Percentiles rank a stretch among this genome's conserved stretches.
These are phyloP conservation scores for Hypomyces perniciosus DNA, from an alignment of 2,329 filamentous ascomycete genomes.

Conservation along the genomic window DNA sequence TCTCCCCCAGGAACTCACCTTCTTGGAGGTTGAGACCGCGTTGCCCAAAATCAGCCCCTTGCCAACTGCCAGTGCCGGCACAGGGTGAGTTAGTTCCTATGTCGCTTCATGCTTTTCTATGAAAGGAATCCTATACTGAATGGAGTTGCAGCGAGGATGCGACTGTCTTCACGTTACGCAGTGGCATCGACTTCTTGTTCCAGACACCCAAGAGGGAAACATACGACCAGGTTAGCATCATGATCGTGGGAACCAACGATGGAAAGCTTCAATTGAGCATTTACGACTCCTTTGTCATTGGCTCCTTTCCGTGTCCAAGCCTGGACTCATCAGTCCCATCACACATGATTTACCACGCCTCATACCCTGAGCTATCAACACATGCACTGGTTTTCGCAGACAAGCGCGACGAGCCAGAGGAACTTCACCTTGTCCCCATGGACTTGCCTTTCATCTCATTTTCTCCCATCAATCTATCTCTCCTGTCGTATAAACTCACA, in stretches of 20 bases:
- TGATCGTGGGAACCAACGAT: conserved; percentile 66
- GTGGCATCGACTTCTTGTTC: conserved; percentile 65
- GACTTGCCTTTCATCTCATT: conserved; percentile 78
- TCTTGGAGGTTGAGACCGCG: conserved; percentile 69
- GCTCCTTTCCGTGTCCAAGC: conserved; percentile 51
- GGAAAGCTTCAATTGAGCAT: conserved; percentile 72
- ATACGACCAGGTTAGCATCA: conserved; percentile 70
- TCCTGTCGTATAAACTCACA: conserved; percentile 81
- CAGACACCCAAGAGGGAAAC: conserved; percentile 56
- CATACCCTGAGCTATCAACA: conserved; percentile 67
- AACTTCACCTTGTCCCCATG: conserved; percentile 60
- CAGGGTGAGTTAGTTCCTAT: conserved; percentile 44
- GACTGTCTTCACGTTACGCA: conserved; percentile 62
- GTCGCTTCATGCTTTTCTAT: neutral
- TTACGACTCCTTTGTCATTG: conserved; percentile 79
- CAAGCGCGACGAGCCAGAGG: conserved; percentile 25
- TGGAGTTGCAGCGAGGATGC: conserved; percentile 41
- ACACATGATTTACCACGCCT: conserved; percentile 55
- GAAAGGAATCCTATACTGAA: neutral
- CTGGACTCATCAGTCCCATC: conserved; percentile 19
- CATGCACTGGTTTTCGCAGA: conserved; percentile 61
- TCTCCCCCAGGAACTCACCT: conserved; percentile 66
- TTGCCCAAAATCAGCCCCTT: conserved; percentile 71
- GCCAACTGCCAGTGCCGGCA: conserved; percentile 53
- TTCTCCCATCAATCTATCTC: conserved; percentile 71